Conservation (phyloP, 2,329 filamentous ascomycete species). For the Sarocladium brachiariae region DNA sequence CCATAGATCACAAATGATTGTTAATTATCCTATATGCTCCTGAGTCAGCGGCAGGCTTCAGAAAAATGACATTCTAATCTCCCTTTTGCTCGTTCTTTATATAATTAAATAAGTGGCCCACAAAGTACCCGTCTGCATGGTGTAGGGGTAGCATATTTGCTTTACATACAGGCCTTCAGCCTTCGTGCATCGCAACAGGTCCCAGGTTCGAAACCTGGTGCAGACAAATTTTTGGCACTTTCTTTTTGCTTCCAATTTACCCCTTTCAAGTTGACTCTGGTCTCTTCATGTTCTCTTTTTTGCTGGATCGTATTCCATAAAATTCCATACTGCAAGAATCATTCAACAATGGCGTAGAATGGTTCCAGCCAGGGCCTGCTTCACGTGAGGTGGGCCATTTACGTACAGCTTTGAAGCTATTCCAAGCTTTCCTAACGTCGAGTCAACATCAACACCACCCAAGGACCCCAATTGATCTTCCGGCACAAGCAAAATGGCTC, state of each 20-base stretch:
- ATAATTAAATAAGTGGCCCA: neutral
- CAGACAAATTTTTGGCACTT: slow-evolving; percentile 22
- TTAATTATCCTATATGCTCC: too few species aligned
- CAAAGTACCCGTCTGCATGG: slow-evolving; percentile 19
- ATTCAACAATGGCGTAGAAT: neutral
- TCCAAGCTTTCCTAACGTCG: neutral
- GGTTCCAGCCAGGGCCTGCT: neutral
- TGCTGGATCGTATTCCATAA: neutral
- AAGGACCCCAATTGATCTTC: neutral
- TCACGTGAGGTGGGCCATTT: neutral
- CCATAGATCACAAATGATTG: too few species aligned
- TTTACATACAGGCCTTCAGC: slow-evolving; percentile 23
- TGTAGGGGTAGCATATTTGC: slow-evolving; percentile 33
- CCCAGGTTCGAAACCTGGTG: slow-evolving; percentile 39
- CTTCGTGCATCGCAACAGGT: slow-evolving; percentile 27
- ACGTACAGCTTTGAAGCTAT: neutral
- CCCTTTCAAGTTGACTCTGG: too few species aligned
- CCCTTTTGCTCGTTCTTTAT: neutral
- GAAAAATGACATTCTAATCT: too few species aligned
- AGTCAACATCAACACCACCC: neutral
- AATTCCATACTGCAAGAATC: neutral
- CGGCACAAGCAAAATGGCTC: slow-evolving; percentile 10
- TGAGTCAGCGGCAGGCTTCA: too few species aligned
- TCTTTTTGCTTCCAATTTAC: neutral
- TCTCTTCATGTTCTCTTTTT: neutral